Evolutionary conservation across 2,329 filamentous ascomycete species (phyloP), one percentile per base, ranked within the genome.

Genomic region (Septoria linicola): DNA sequence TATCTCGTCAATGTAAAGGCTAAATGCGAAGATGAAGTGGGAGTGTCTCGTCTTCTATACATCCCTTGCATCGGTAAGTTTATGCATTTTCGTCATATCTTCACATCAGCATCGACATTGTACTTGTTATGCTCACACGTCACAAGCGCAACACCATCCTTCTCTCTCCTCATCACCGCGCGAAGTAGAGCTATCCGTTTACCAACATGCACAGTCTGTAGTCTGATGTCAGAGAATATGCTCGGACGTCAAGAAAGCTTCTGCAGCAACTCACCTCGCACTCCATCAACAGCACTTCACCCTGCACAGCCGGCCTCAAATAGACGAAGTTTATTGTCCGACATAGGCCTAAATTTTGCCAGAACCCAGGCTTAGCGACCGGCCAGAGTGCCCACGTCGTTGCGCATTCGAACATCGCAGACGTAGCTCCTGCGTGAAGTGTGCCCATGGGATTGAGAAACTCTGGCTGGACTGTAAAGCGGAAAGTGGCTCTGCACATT

Each of bases 91-190:
- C n/a, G n/a, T 54, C 31, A 57, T 19, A 59, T 35, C 34, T 57
- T 59, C 34, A 48, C n/a, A 50, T 62, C 60, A 16, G 57, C 60
- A 49, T 60, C 59, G 14, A 58, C 49, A 43, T 61, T 60, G n/a
- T 59, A 60, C 46, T 59, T 57, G 16, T 61, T 57, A 46, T 63
- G 59, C 41, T 63, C 60, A 42, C 60, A 61, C 7, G 55, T 59
- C 17, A 58, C 57, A 13, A 61, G 32, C 8, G 54, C 41, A 27
- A 51, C 55, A 7, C 59, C 60, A 41, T 63, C 59, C 14, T 45
- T 58, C 36, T 59, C 55, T 23, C 60, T 49, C 41, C 58, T 62
- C 48, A 62, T 37, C 23, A 55, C 51, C 5, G 41, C 60, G 21
- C 47, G 50, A 17, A 60, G 21, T 42, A 61, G 16, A 11, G 54